Percentiles rank a stretch among this genome's conserved stretches.
Evolutionary conservation across 2,329 filamentous ascomycete species (phyloP).

Genomic region (Sarocladium brachiariae): DNA sequence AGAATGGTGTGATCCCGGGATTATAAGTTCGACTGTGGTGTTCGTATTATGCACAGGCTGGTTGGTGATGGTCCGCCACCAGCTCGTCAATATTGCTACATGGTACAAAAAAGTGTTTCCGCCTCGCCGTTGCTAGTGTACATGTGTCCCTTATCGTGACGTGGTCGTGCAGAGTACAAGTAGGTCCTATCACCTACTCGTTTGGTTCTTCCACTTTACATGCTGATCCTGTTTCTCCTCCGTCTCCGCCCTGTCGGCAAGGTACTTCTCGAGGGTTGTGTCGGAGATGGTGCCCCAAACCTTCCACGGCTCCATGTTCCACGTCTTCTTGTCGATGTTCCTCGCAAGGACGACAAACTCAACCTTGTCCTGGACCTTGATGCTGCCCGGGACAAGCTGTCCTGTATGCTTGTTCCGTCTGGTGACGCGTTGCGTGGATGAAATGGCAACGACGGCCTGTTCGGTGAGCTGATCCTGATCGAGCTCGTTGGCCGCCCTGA

Average conservation of each 20-base stretch:
- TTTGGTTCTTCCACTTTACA: conserved; percentile 23
- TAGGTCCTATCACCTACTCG: background rate
- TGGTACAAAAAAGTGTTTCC: conserved; percentile 1
- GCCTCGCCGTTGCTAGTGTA: background rate
- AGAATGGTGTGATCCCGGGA: no score
- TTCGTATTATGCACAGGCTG: conserved; percentile 6
- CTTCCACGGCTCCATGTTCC: conserved; percentile 47
- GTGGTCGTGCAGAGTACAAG: no score
- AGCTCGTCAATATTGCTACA: conserved; percentile 3
- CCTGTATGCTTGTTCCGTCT: conserved; percentile 32
- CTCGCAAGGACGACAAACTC: conserved; percentile 61
- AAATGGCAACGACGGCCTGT: conserved; percentile 54
- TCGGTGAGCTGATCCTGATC: conserved; percentile 32
- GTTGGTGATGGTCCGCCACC: conserved; percentile 4
- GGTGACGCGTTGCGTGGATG: conserved; percentile 47
- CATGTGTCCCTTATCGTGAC: no score
- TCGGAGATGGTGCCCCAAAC: conserved; percentile 58
- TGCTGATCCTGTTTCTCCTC: conserved; percentile 26
- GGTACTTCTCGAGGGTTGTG: conserved; percentile 38
- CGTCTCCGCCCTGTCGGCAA: conserved; percentile 28
- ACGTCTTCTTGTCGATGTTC: conserved; percentile 37
- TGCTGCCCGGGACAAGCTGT: conserved; percentile 36
- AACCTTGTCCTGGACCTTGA: conserved; percentile 45
- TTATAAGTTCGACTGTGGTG: background rate
- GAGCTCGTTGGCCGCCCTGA: conserved; percentile 38